These are phyloP conservation scores for Sphaerostilbella broomeana DNA, from an alignment of 2,329 filamentous ascomycete genomes.

Conservation along the genomic window DNA sequence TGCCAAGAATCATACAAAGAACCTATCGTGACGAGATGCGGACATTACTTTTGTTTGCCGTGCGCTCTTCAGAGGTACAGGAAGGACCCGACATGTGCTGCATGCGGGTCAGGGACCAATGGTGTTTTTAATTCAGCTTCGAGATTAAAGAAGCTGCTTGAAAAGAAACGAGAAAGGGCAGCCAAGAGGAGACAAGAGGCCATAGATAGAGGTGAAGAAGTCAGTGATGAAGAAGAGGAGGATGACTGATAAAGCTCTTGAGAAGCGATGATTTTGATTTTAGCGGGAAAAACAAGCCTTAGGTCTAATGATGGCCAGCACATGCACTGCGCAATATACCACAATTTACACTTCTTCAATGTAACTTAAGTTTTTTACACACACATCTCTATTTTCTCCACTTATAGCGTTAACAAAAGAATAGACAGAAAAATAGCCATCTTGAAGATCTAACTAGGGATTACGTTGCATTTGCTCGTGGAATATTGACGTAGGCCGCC, in stretches of 20 bases:
- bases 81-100: slow-evolving; percentile 79
- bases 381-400: too few relatives aligned
- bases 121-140: slow-evolving; percentile 89
- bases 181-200: slow-evolving; percentile 51
- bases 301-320: neutral
- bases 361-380: too few relatives aligned
- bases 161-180: slow-evolving; percentile 60
- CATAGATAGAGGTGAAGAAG: slow-evolving; percentile 44
- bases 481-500: too few relatives aligned
- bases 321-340: neutral
- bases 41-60: slow-evolving; percentile 91
- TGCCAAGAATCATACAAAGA: slow-evolving; percentile 72
- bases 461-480: too few relatives aligned
- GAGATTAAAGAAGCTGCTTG: slow-evolving; percentile 71
- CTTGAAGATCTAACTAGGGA: too few relatives aligned
- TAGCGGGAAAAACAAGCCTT: neutral
- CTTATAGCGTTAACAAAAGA: too few relatives aligned
- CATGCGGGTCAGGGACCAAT: slow-evolving; percentile 76
- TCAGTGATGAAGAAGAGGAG: slow-evolving; percentile 38
- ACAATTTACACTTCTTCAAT: too few relatives aligned
- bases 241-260: slow-evolving; percentile 10
- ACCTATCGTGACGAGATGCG: slow-evolving; percentile 82
- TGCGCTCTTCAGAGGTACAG: slow-evolving; percentile 84
- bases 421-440: too few relatives aligned
- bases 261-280: too few relatives aligned